Percentiles rank a stretch among this genome's conserved stretches.
Evolutionary conservation across 2,329 filamentous ascomycete genomes (phyloP).

Genomic region (Colletotrichum shisoi): DNA sequence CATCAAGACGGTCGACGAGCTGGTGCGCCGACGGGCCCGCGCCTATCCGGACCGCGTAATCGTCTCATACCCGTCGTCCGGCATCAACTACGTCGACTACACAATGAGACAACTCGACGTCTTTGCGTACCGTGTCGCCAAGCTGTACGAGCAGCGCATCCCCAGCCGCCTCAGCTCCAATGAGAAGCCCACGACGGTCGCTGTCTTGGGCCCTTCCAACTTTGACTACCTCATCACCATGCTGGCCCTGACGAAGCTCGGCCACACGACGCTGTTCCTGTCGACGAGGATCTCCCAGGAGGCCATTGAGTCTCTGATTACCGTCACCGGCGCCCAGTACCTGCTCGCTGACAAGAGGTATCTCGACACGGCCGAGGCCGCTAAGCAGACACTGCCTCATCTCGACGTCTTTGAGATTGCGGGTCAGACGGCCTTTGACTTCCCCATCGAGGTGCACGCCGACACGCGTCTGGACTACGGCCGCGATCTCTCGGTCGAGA

Average conservation of each 20-base stretch:
- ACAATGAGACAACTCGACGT: conserved; percentile 56
- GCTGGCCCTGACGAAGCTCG: conserved; percentile 62
- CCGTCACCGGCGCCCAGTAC: conserved; percentile 42
- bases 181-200: conserved; percentile 52
- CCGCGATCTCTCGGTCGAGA: conserved; percentile 46
- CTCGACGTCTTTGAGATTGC: conserved; percentile 45
- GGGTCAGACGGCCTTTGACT: conserved; percentile 44
- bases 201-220: conserved; percentile 61
- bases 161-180: conserved; percentile 41
- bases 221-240: conserved; percentile 63
- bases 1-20: conserved; percentile 43
- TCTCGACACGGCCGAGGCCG: conserved; percentile 40
- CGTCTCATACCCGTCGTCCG: conserved; percentile 54
- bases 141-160: conserved; percentile 41
- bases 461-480: conserved; percentile 45
- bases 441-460: conserved; percentile 45
- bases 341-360: conserved; percentile 44
- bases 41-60: conserved; percentile 49
- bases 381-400: conserved; percentile 36
- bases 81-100: conserved; percentile 57
- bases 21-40: conserved; percentile 42
- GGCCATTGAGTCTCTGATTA: conserved; percentile 47
- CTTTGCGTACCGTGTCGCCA: conserved; percentile 46
- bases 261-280: conserved; percentile 57
- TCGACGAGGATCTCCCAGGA: conserved; percentile 48